Percentiles rank a stretch among this genome's conserved stretches.
phyloP scores from a whole-genome alignment of 139 green algal species.

The Chlamydomonas sphaeroides region DNA sequence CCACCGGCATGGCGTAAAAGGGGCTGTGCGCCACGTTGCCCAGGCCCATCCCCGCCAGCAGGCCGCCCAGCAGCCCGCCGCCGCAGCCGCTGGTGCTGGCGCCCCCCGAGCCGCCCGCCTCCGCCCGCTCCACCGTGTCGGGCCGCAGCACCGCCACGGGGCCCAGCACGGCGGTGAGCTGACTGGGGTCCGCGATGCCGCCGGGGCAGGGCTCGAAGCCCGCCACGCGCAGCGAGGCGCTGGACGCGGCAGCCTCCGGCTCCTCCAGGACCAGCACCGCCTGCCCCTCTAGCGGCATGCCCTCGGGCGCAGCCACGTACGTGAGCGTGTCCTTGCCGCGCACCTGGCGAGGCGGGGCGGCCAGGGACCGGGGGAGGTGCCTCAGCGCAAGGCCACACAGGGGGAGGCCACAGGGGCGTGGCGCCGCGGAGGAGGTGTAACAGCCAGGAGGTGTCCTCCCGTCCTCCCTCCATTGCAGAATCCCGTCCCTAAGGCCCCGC shows the following conservation, averaged over 20 bases:
- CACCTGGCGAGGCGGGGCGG: no score
- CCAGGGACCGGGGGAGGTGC: no score
- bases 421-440: no score
- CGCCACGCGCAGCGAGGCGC: slow-evolving; percentile 6
- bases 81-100: not conserved
- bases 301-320: slow-evolving; percentile 21
- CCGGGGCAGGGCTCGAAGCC: not conserved
- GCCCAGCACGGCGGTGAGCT: slow-evolving; percentile 28
- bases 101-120: not conserved
- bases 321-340: slow-evolving; percentile 52
- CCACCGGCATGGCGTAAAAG: slow-evolving; percentile 34
- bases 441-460: no score
- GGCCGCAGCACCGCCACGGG: slow-evolving; percentile 34
- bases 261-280: slow-evolving; percentile 27
- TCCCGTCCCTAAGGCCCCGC: no score
- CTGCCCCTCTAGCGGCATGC: slow-evolving; percentile 17
- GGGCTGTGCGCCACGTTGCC: slow-evolving; percentile 9
- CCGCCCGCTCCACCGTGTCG: slow-evolving; percentile 9
- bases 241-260: not conserved
- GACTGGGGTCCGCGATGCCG: not conserved
- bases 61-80: not conserved
- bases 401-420: no score
- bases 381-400: no score
- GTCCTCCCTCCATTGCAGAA: no score
- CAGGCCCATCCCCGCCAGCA: slow-evolving; percentile 4